phyloP scores from a whole-genome alignment of 2,329 filamentous ascomycete genomes.

The Graphilbum sp. region DNA sequence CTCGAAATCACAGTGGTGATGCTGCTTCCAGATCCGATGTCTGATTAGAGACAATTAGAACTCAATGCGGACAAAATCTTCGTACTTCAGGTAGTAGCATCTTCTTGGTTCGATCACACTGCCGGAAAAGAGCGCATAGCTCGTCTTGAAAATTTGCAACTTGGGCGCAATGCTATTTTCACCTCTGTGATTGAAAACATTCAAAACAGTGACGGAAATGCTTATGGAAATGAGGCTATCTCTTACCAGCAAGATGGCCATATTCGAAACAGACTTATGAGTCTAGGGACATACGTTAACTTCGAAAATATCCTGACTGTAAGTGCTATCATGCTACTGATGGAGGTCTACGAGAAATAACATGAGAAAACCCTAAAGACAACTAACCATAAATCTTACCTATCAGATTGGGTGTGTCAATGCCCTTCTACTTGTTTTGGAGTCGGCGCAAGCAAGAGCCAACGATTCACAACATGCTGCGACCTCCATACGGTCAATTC shows the following conservation, averaged over 20 bases:
- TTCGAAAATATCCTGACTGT: constrained; percentile 58
- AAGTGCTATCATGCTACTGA: too few relatives aligned
- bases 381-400: background rate
- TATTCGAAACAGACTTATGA: constrained; percentile 47
- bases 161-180: constrained; percentile 40
- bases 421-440: constrained; percentile 60
- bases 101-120: constrained; percentile 56
- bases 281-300: constrained; percentile 54
- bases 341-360: too few relatives aligned
- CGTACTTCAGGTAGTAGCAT: constrained; percentile 49
- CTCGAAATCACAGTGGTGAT: too few relatives aligned
- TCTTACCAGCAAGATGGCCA: constrained; percentile 27
- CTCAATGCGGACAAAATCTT: too few relatives aligned
- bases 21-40: too few relatives aligned
- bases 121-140: constrained; percentile 49
- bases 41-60: too few relatives aligned
- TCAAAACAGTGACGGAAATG: constrained; percentile 1
- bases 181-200: constrained; percentile 11
- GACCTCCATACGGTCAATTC: constrained; percentile 35
- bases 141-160: constrained; percentile 35
- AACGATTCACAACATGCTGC: background rate
- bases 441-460: constrained; percentile 21
- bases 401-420: constrained; percentile 61
- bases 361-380: too few relatives aligned
- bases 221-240: constrained; percentile 20